Evolutionary conservation across 2,329 filamentous ascomycete species (phyloP).

Genomic region (Diaporthe sp.): DNA sequence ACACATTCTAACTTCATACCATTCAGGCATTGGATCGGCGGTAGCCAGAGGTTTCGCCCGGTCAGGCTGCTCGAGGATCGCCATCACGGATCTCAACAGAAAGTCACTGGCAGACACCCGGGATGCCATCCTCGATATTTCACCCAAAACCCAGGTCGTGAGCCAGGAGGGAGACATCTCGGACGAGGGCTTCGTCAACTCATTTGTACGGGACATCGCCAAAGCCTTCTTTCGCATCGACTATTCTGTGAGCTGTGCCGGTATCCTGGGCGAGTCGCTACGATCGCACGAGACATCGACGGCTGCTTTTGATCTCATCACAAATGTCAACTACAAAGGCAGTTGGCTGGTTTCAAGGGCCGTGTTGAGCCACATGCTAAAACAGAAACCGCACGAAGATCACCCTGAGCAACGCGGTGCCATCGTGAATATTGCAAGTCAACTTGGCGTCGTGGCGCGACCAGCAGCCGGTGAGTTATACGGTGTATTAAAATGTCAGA

Average conservation of each 20-base stretch:
- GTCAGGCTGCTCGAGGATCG: constrained; percentile 63
- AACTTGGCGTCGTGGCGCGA: constrained; percentile 62
- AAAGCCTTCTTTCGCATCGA: constrained; percentile 61
- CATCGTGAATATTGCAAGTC: constrained; percentile 66
- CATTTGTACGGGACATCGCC: constrained; percentile 50
- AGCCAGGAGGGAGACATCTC: constrained; percentile 59
- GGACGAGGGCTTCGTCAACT: constrained; percentile 57
- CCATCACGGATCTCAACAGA: constrained; percentile 65
- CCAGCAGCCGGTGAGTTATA: constrained; percentile 56
- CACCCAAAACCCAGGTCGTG: constrained; percentile 51
- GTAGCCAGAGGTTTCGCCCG: constrained; percentile 63
- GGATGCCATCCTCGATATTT: constrained; percentile 48
- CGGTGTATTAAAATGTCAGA: neutral
- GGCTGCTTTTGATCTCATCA: constrained; percentile 65
- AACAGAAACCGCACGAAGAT: constrained; percentile 55
- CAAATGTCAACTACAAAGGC: constrained; percentile 66
- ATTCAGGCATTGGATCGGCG: constrained; percentile 66
- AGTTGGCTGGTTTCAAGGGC: constrained; percentile 61
- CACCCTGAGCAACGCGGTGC: constrained; percentile 59
- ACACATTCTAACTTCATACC: neutral
- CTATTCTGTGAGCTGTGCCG: constrained; percentile 69
- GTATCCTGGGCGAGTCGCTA: constrained; percentile 58
- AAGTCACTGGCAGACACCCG: constrained; percentile 53
- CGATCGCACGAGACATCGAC: constrained; percentile 60
- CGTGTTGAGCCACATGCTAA: constrained; percentile 58